Evolutionary conservation across 176 grass and related monocot genomes (phyloP).

Genomic region (Neostapfia colusana): DNA sequence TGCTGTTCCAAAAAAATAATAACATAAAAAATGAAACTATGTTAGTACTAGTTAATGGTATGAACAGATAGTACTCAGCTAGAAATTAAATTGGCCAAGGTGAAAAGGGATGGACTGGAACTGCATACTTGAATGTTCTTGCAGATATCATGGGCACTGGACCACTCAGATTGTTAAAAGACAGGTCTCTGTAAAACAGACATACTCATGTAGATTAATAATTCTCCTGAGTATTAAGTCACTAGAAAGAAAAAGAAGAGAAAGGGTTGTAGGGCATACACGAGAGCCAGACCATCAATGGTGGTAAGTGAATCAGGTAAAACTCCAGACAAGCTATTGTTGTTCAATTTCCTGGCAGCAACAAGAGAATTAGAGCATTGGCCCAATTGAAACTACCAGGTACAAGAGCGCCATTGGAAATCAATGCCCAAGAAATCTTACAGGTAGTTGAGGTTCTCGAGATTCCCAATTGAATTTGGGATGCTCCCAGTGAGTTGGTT

Average conservation of each 20-base stretch:
- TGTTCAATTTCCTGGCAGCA: constrained; percentile 74
- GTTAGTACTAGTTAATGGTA: neutral
- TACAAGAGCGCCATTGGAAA: neutral
- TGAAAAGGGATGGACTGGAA: neutral
- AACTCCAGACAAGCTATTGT: constrained; percentile 87
- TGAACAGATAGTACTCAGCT: neutral
- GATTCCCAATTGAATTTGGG: constrained; percentile 73
- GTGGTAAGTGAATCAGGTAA: constrained; percentile 74
- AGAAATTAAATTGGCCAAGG: neutral
- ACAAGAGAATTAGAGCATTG: constrained; percentile 13
- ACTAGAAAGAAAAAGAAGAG: neutral
- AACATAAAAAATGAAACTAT: constrained; percentile 28
- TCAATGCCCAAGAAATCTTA: constrained; percentile 39
- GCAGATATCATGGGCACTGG: constrained; percentile 83
- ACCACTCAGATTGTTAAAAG: constrained; percentile 85
- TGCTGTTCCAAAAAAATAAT: constrained; percentile 52
- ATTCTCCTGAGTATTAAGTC: neutral
- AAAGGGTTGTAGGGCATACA: constrained; percentile 50
- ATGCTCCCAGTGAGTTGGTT: constrained; percentile 79
- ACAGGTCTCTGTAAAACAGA: constrained; percentile 66
- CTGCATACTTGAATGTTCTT: constrained; percentile 78
- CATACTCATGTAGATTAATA: constrained; percentile 11
- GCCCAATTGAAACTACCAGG: neutral
- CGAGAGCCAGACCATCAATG: constrained; percentile 73
- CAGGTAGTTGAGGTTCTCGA: constrained; percentile 86